Evolutionary conservation across 148 eudicot genomes (phyloP), one percentile per base, ranked within the genome.

Genomic region (Chenopodium formosanum): DNA sequence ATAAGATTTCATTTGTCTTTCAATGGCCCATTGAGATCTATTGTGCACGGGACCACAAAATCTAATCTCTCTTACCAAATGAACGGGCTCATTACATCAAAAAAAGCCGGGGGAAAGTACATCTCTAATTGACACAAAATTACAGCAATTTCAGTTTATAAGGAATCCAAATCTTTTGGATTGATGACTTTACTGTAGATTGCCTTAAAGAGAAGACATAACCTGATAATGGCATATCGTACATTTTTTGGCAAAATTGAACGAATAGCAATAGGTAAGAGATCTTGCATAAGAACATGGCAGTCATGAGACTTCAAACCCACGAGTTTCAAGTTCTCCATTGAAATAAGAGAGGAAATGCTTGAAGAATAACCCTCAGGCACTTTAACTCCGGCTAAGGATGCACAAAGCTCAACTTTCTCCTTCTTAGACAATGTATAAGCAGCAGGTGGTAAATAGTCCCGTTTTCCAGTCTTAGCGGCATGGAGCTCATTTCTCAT

Each of bases 361-460:
- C 6, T 4, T 37, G 40, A 37, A 5, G 40, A 37, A 37, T 37
- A 37, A 37, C 40, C 40, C 40, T 37, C 40, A 5, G 62, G 81
- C 11, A 79, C 74, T n/a, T 79, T 79, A 2, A 53, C 82, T 13
- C 63, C 67, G 1, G n/a, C 46, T 25, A 81, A 70, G 22, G 58
- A 79, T 16, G 80, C 67, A 48, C 80, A 69, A 52, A 84, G 50
- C 11, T 60, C 74, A 8, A 16, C n/a, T 79, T 79, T 84, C 67
- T 84, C 81, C 27, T 70, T 73, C 27, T 70, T 67, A 10, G 78
- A 75, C 4, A 75, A 66, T 75, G 78, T 23, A 75, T 75, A 75
- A 62, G 78, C 46, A n/a, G 78, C 66, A 11, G 78, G 78, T 10
- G 78, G 78, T 0, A 75, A 8, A 53, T 75, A 75, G 40, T 29